Percentiles rank a stretch among this genome's conserved stretches.
Evolutionary conservation across 192 early-diverging fungal species (phyloP).

Genomic region (Coemansia sp.): DNA sequence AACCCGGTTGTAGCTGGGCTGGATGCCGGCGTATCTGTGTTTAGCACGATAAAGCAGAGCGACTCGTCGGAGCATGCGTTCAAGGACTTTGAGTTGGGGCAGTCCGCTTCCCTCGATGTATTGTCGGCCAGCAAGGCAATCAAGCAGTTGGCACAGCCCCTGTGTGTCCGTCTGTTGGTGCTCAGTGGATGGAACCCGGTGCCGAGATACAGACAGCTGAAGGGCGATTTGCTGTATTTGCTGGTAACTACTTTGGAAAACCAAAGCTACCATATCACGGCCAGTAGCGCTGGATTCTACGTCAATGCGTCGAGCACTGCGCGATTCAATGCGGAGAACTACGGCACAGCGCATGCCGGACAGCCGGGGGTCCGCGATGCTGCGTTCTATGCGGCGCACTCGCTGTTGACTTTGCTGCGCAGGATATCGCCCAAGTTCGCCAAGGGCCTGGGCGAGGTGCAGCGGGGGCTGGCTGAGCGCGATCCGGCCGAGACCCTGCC

Average conservation of each 20-base stretch:
- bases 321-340: constrained; percentile 64
- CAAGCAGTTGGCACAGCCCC: constrained; percentile 56
- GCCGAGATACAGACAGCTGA: constrained; percentile 68
- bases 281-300: constrained; percentile 81
- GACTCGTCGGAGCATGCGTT: constrained; percentile 16
- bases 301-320: constrained; percentile 77
- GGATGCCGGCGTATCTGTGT: constrained; percentile 75
- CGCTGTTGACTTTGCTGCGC: constrained; percentile 67
- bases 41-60: constrained; percentile 44
- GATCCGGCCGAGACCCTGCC: constrained; percentile 82
- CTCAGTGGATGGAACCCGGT: constrained; percentile 95
- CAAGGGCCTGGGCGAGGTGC: constrained; percentile 66
- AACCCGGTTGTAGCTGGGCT: constrained; percentile 56
- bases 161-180: constrained; percentile 72
- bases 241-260: constrained; percentile 84
- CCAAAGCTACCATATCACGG: constrained; percentile 83
- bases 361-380: constrained; percentile 45
- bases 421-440: constrained; percentile 72
- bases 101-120: constrained; percentile 40
- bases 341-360: constrained; percentile 20
- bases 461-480: constrained; percentile 57
- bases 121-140: constrained; percentile 60
- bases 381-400: constrained; percentile 58
- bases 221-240: constrained; percentile 90
- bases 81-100: constrained; percentile 16